Evolutionary conservation across 2,329 filamentous ascomycete species (phyloP).

Genomic region (Aspergillus caelatus): DNA sequence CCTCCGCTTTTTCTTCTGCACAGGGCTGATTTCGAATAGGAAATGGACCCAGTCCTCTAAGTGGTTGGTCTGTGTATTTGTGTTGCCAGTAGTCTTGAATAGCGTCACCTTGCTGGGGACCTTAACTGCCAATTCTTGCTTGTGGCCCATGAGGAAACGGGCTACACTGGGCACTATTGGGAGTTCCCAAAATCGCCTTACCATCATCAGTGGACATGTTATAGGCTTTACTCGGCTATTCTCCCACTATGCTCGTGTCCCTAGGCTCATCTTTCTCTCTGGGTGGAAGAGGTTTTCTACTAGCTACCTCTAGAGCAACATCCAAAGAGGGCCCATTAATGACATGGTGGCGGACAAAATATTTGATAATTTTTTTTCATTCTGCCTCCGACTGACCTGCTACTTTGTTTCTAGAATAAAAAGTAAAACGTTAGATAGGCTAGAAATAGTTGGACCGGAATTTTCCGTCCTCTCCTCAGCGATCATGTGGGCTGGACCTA

Average conservation of each 20-base stretch:
- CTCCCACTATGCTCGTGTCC: neutral
- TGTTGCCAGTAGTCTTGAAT: neutral
- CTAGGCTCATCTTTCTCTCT: neutral
- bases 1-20: neutral
- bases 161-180: neutral
- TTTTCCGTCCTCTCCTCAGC: rapidly evolving
- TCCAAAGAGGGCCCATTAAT: neutral
- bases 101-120: neutral
- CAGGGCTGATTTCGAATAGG: neutral
- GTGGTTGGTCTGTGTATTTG: neutral
- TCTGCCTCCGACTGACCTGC: neutral
- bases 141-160: neutral
- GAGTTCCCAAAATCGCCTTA: neutral
- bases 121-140: neutral
- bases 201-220: neutral
- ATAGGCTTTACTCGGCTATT: neutral
- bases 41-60: neutral
- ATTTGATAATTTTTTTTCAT: neutral
- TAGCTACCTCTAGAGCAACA: neutral
- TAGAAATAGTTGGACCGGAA: rapidly evolving
- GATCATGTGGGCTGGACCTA: neutral
- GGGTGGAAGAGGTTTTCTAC: neutral
- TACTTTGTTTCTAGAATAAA: neutral
- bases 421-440: neutral
- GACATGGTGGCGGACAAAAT: neutral